Percentiles rank a stretch among this genome's conserved stretches.
Conservation (phyloP, 495 filamentous ascomycete species). For the Aspergillus taichungensis region DNA sequence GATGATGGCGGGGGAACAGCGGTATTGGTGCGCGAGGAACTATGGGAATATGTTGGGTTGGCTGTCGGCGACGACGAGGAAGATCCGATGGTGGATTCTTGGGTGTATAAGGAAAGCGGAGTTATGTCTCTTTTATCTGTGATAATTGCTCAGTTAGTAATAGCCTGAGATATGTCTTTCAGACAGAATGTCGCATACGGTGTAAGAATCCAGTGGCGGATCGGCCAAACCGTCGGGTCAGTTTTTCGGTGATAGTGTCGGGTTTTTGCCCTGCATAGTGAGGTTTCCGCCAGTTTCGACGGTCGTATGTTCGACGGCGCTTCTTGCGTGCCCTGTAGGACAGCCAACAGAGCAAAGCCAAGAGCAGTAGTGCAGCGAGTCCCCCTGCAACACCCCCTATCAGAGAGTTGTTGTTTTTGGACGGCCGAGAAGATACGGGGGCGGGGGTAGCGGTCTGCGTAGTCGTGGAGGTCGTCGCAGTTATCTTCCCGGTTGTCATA, state of each 20-base stretch:
- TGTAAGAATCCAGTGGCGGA: no score
- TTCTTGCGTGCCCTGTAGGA: slow-evolving; percentile 16
- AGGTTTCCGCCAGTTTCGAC: slow-evolving; percentile 8
- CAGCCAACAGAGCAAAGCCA: slow-evolving; percentile 12
- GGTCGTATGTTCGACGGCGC: slow-evolving; percentile 6
- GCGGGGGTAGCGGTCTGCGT: no score
- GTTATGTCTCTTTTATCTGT: no score
- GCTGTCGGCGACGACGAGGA: neutral
- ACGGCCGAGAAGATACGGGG: no score
- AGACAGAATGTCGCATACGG: no score
- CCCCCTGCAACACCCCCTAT: slow-evolving; percentile 26
- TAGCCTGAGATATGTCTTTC: no score
- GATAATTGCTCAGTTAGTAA: no score
- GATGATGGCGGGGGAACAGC: neutral
- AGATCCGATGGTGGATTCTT: no score
- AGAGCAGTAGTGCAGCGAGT: slow-evolving; percentile 10
- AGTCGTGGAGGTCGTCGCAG: no score
- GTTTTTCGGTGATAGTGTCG: neutral
- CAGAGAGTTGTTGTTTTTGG: slow-evolving; percentile 6
- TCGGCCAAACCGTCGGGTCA: neutral
- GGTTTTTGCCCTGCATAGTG: neutral
- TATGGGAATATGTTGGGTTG: neutral
- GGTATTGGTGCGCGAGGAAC: neutral
- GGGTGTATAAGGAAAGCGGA: no score
- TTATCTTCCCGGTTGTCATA: no score